Evolutionary conservation across 2,329 filamentous ascomycete species (phyloP).

Genomic region (Penicillium thymicola): DNA sequence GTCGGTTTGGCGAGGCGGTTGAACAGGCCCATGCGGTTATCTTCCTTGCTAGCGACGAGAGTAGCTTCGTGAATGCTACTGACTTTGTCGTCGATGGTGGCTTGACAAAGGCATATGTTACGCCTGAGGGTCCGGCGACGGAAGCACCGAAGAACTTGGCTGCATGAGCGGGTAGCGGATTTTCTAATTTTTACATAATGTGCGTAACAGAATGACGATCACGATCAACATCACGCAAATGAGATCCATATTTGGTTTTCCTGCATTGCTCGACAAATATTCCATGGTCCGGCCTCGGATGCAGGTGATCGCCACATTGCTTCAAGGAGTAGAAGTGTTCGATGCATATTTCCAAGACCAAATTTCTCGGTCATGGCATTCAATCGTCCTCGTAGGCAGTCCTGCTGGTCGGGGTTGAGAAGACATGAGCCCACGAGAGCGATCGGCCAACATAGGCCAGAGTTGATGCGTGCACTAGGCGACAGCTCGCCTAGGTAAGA

Average conservation of each 20-base stretch:
- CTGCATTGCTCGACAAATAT: slow-evolving; percentile 46
- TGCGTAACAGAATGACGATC: slow-evolving; percentile 3
- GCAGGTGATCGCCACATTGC: slow-evolving; percentile 43
- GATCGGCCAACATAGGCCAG: slow-evolving; percentile 36
- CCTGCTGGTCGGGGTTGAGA: slow-evolving; percentile 18
- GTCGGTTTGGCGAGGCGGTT: slow-evolving; percentile 87
- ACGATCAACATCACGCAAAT: slow-evolving; percentile 39
- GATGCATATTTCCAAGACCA: slow-evolving; percentile 47
- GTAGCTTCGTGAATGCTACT: slow-evolving; percentile 81
- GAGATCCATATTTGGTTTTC: slow-evolving; percentile 50
- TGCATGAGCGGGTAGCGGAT: slow-evolving; percentile 3
- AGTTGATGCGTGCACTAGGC: slow-evolving; percentile 31
- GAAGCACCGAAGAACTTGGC: slow-evolving; percentile 51
- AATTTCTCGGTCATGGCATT: slow-evolving; percentile 32
- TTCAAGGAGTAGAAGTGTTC: slow-evolving; percentile 44
- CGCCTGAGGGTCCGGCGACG: slow-evolving; percentile 57
- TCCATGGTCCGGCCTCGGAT: slow-evolving; percentile 42
- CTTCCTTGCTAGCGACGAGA: slow-evolving; percentile 83
- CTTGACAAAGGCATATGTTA: slow-evolving; percentile 82
- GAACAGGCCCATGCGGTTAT: slow-evolving; percentile 88
- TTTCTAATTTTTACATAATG: slow-evolving; percentile 13
- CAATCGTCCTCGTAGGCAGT: slow-evolving; percentile 30
- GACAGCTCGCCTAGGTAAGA: slow-evolving; percentile 25
- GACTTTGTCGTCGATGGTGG: slow-evolving; percentile 96
- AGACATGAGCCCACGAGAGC: slow-evolving; percentile 32